Conservation (phyloP, 2,329 filamentous ascomycete species). For the Talaromyces sp. region DNA sequence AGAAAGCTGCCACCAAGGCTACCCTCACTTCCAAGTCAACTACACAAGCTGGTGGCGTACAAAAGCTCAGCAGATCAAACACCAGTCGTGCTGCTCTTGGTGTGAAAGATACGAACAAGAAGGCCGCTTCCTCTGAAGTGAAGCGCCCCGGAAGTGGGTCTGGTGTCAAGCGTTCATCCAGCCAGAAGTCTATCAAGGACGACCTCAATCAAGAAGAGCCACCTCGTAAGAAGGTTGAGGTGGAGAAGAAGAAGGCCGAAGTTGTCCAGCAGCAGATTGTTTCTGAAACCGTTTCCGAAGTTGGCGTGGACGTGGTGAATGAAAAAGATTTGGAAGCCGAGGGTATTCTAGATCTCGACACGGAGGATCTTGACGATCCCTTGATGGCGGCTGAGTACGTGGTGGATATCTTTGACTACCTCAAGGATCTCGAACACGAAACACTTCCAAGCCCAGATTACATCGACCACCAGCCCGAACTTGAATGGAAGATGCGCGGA, state of each 20-base stretch:
- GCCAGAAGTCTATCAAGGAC: slow-evolving; percentile 60
- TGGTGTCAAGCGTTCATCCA: slow-evolving; percentile 63
- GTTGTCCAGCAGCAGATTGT: slow-evolving; percentile 37
- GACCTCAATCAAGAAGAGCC: slow-evolving; percentile 62
- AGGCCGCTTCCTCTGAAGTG: slow-evolving; percentile 61
- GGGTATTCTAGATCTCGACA: slow-evolving; percentile 64
- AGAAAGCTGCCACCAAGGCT: slow-evolving; percentile 67
- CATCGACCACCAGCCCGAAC: slow-evolving; percentile 89
- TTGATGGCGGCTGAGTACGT: slow-evolving; percentile 98
- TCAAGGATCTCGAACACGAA: slow-evolving; percentile 77
- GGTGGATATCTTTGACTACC: slow-evolving; percentile 94
- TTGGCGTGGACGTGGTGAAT: slow-evolving; percentile 35
- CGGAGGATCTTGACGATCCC: slow-evolving; percentile 87
- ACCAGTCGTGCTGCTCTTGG: slow-evolving; percentile 63
- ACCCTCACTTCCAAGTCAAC: slow-evolving; percentile 75
- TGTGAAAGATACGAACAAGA: slow-evolving; percentile 62
- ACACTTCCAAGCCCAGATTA: slow-evolving; percentile 88
- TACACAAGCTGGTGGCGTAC: slow-evolving; percentile 73
- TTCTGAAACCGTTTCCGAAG: slow-evolving; percentile 33
- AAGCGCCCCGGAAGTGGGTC: slow-evolving; percentile 75
- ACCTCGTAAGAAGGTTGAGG: slow-evolving; percentile 63
- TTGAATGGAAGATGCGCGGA: slow-evolving; percentile 98
- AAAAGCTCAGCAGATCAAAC: slow-evolving; percentile 65
- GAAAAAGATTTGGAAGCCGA: slow-evolving; percentile 41
- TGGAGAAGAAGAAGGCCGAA: slow-evolving; percentile 47